Evolutionary conservation across 805 yeast genomes (phyloP).

Genomic region (Metschnikowia lachancei): DNA sequence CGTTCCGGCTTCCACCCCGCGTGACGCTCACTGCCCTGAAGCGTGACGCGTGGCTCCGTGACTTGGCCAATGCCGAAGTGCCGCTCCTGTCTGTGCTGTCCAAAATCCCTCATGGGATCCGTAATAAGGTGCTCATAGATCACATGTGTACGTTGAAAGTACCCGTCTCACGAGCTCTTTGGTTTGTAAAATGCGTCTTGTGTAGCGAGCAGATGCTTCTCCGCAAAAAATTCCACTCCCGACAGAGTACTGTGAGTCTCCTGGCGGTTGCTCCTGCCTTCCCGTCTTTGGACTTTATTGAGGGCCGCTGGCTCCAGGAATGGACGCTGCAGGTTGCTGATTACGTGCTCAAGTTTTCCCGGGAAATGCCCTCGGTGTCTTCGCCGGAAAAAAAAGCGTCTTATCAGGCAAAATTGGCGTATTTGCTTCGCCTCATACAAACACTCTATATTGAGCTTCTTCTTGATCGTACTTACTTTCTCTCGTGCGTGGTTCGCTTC

Average conservation of each 20-base stretch:
- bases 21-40: conserved; percentile 88
- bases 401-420: conserved; percentile 55
- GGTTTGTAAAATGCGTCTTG: conserved; percentile 88
- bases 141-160: conserved; percentile 64
- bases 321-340: conserved; percentile 86
- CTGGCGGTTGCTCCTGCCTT: conserved; percentile 3
- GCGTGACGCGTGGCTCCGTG: conserved; percentile 80
- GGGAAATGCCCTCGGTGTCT: conserved; percentile 31
- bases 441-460: conserved; percentile 68
- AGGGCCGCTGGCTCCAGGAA: conserved; percentile 69
- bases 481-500: conserved; percentile 60
- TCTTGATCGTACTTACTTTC: conserved; percentile 58
- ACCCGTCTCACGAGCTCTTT: conserved; percentile 78
- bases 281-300: conserved; percentile 33
- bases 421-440: conserved; percentile 57
- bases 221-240: conserved; percentile 30
- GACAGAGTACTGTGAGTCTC: conserved; percentile 6
- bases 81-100: conserved; percentile 68
- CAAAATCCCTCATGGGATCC: conserved; percentile 87
- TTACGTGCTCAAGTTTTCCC: conserved; percentile 51
- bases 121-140: conserved; percentile 70
- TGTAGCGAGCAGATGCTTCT: conserved; percentile 49
- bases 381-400: conserved; percentile 30
- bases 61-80: conserved; percentile 63
- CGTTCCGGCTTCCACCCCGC: conserved; percentile 78